Percentiles rank a stretch among this genome's conserved stretches.
Conservation (phyloP, 1,139 yeast genomes). For the Hyphopichia burtonii region DNA sequence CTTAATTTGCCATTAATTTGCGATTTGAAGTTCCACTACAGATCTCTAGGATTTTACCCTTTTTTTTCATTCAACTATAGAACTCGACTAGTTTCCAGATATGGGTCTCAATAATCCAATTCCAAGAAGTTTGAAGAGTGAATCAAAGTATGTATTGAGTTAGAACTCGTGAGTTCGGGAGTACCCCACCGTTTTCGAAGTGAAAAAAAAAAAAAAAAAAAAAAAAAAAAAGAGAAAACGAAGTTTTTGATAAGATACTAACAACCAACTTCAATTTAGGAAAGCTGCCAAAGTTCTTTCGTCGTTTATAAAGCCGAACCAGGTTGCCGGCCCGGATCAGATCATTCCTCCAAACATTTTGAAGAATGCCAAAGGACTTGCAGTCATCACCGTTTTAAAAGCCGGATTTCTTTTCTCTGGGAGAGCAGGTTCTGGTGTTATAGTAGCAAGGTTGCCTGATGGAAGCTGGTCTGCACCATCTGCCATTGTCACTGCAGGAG, state of each 20-base stretch:
- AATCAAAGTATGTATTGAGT: slow-evolving; percentile 66
- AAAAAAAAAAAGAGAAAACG: too few species aligned
- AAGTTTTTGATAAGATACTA: neutral
- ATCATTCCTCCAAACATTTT: slow-evolving; percentile 89
- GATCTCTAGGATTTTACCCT: neutral
- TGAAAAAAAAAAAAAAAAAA: too few species aligned
- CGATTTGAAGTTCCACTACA: neutral
- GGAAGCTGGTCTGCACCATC: slow-evolving; percentile 99
- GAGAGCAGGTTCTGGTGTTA: slow-evolving; percentile 95
- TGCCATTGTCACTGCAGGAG: slow-evolving; percentile 94
- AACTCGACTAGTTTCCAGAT: neutral
- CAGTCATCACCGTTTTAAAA: slow-evolving; percentile 84
- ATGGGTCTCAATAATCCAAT: slow-evolving; percentile 86
- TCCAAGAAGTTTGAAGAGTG: slow-evolving; percentile 85
- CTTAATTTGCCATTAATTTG: neutral
- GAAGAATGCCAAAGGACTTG: slow-evolving; percentile 90
- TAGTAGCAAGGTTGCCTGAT: slow-evolving; percentile 90
- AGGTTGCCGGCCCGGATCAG: slow-evolving; percentile 83
- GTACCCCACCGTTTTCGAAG: too few species aligned
- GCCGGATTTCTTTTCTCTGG: slow-evolving; percentile 97
- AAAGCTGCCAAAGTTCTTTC: slow-evolving; percentile 95
- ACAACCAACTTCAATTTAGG: slow-evolving; percentile 29
- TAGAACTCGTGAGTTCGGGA: too few species aligned
- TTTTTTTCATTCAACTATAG: neutral
- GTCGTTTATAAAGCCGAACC: slow-evolving; percentile 93